Percentiles rank a stretch among this genome's conserved stretches.
Conservation (phyloP, 345 rosid species). For the Eucalyptus guilfoylei region DNA sequence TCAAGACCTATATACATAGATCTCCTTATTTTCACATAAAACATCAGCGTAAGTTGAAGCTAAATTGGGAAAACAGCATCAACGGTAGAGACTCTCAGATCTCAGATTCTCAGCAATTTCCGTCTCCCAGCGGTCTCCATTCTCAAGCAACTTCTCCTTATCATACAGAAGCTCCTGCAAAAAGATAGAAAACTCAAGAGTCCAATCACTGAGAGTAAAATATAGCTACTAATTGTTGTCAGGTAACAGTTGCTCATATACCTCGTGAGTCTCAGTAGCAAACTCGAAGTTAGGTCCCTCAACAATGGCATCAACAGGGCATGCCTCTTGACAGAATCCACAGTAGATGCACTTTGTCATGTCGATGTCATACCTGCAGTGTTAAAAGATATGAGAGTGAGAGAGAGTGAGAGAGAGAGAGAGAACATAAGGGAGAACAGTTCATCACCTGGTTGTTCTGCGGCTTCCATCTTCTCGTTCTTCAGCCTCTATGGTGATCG, state of each 20-base stretch:
- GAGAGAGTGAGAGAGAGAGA: background rate
- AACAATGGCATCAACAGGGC: slow-evolving; percentile 98
- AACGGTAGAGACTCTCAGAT: slow-evolving; percentile 92
- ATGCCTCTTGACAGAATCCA: slow-evolving; percentile 99
- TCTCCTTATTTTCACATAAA: slow-evolving; percentile 7
- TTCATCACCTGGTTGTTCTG: slow-evolving; percentile 73
- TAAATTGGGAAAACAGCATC: background rate
- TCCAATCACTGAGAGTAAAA: background rate
- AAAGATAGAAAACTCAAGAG: background rate
- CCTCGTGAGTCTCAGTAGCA: slow-evolving; percentile 96
- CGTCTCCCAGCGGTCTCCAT: slow-evolving; percentile 95
- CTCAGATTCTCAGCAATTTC: slow-evolving; percentile 97
- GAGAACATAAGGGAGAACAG: background rate
- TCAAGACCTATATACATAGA: slow-evolving; percentile 2
- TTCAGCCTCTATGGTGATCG: slow-evolving; percentile 97
- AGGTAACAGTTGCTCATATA: background rate
- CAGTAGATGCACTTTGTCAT: slow-evolving; percentile 98
- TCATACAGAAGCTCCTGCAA: slow-evolving; percentile 85
- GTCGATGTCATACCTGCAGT: slow-evolving; percentile 78
- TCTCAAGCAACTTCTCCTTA: slow-evolving; percentile 95
- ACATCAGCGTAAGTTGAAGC: background rate
- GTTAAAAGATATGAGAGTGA: background rate
- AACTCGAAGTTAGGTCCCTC: slow-evolving; percentile 98
- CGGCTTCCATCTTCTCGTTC: slow-evolving; percentile 99
- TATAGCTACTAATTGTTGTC: background rate